A percentile compares a stretch with the other conserved stretches of the same genome.
Conservation (phyloP, 257 asterid species). For the Marsdenia floribunda region DNA sequence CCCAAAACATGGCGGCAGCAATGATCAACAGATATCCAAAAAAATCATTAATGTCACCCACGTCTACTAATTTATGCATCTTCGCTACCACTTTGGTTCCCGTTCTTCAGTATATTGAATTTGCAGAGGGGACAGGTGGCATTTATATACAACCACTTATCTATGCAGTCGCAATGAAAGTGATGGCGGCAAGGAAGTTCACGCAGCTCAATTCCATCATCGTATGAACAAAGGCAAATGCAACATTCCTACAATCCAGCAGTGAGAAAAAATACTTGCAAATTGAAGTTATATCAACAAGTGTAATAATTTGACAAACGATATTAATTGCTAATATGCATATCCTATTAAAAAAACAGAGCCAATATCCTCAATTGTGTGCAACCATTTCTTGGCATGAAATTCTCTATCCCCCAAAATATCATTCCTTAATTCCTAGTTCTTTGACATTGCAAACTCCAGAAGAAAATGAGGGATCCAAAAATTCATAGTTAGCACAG, state of each 20-base stretch:
- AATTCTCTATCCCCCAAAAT: neutral
- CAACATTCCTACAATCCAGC: slow-evolving; percentile 76
- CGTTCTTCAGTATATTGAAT: slow-evolving; percentile 73
- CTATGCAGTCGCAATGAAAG: slow-evolving; percentile 82
- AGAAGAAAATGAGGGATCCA: neutral
- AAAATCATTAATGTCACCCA: neutral
- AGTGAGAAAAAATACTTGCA: neutral
- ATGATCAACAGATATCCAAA: slow-evolving; percentile 2
- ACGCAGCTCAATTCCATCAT: slow-evolving; percentile 87
- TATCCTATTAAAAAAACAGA: neutral
- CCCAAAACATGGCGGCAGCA: neutral
- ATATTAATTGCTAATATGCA: neutral
- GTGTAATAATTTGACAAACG: neutral
- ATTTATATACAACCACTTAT: slow-evolving; percentile 89
- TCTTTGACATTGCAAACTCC: neutral
- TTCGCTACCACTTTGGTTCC: slow-evolving; percentile 58
- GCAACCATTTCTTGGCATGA: neutral
- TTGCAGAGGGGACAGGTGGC: slow-evolving; percentile 98
- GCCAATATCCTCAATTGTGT: neutral
- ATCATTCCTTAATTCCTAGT: neutral
- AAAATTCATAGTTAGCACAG: neutral
- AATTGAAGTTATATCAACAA: neutral
- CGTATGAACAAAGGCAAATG: slow-evolving; percentile 80
- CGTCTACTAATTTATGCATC: slow-evolving; percentile 42
- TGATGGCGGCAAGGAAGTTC: slow-evolving; percentile 97